A percentile compares a stretch with the other conserved stretches of the same genome.
Evolutionary conservation across 2,329 filamentous ascomycete species (phyloP).

Genomic region (Aspergillus arachidicola): DNA sequence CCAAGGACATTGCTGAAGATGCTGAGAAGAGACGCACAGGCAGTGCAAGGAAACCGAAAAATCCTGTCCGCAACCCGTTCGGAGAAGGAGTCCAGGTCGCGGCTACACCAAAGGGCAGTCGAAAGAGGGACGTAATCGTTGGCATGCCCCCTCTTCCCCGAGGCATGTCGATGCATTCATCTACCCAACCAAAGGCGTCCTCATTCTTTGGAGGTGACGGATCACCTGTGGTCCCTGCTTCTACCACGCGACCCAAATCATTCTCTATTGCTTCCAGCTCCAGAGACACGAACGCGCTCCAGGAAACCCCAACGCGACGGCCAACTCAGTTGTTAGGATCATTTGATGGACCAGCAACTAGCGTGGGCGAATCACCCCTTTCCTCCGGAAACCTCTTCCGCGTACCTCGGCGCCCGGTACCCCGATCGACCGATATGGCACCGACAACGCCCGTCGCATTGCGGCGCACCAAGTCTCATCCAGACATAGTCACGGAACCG

Average conservation of each 20-base stretch:
- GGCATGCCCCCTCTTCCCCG: conserved; percentile 32
- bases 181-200: conserved; percentile 26
- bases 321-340: conserved; percentile 27
- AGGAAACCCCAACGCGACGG: conserved; percentile 46
- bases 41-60: conserved; percentile 42
- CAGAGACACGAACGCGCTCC: conserved; percentile 26
- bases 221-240: conserved; percentile 31
- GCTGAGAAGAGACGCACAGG: conserved; percentile 39
- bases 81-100: conserved; percentile 52
- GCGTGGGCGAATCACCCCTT: conserved; percentile 16
- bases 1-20: conserved; percentile 49
- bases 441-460: conserved; percentile 34
- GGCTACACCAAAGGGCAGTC: conserved; percentile 48
- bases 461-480: conserved; percentile 20
- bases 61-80: conserved; percentile 44
- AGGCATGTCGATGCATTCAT: conserved; percentile 30
- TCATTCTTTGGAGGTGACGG: conserved; percentile 10
- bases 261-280: conserved; percentile 26
- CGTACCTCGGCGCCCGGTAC: conserved; percentile 29
- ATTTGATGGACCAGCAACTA: conserved; percentile 13
- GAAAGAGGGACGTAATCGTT: conserved; percentile 34
- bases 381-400: conserved; percentile 28
- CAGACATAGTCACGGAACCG: conserved; percentile 2
- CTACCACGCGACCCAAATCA: conserved; percentile 30
- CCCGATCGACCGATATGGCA: conserved; percentile 26